These are phyloP conservation scores for Rutstroemia sp. DNA, from an alignment of 2,329 filamentous ascomycete genomes.

Conservation along the genomic window DNA sequence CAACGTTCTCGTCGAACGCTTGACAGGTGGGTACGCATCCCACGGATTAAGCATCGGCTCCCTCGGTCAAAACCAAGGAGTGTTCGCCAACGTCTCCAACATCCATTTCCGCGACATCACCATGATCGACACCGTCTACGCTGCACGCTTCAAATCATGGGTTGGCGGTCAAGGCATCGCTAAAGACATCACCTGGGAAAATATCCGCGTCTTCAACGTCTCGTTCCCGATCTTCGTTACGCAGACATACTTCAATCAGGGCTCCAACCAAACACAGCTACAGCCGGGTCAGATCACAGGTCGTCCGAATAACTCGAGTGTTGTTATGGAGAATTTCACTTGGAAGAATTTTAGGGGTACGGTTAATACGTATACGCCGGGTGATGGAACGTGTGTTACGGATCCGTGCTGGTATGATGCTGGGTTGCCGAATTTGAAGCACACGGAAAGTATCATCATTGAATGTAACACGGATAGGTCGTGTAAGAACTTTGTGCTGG, in stretches of 20 bases:
- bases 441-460: constrained; percentile 36
- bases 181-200: constrained; percentile 37
- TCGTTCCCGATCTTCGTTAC: constrained; percentile 41
- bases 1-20: constrained; percentile 33
- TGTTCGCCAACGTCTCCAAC: constrained; percentile 34
- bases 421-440: constrained; percentile 32
- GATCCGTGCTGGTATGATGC: constrained; percentile 38
- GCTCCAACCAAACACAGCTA: constrained; percentile 26
- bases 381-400: constrained; percentile 36
- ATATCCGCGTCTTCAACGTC: constrained; percentile 37
- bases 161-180: constrained; percentile 35
- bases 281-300: constrained; percentile 20
- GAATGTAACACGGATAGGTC: constrained; percentile 35
- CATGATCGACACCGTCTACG: constrained; percentile 35
- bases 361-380: constrained; percentile 35
- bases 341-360: constrained; percentile 36
- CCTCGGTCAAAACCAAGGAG: constrained; percentile 32
- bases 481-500: constrained; percentile 31
- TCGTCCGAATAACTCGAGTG: constrained; percentile 33
- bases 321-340: constrained; percentile 36
- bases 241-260: constrained; percentile 37
- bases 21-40: constrained; percentile 37
- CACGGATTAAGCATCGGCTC: constrained; percentile 39
- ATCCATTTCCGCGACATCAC: constrained; percentile 37
- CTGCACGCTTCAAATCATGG: constrained; percentile 38